phyloP scores from a whole-genome alignment of 2,329 filamentous ascomycete species.

The Ophiostoma piceae region DNA sequence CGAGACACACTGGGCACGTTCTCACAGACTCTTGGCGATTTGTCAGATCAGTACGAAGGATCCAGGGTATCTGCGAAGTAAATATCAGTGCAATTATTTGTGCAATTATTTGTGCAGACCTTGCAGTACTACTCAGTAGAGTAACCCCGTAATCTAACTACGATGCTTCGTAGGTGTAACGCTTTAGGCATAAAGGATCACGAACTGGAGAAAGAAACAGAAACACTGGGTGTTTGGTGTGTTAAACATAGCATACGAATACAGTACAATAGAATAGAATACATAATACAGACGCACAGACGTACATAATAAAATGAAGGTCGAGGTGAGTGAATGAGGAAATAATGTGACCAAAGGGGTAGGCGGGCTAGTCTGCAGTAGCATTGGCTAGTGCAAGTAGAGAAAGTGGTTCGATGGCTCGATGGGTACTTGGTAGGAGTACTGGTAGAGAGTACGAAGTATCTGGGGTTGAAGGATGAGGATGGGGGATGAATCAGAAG shows the following conservation, averaged over 20 bases:
- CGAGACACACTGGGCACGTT: not conserved
- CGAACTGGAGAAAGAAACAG: not conserved
- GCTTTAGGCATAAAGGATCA: no score
- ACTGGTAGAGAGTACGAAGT: no score
- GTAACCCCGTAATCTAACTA: not conserved
- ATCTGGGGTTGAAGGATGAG: no score
- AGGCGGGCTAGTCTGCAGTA: no score
- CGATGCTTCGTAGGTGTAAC: no score
- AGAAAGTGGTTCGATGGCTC: not conserved
- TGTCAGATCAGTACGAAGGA: not conserved
- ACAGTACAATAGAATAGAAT: no score
- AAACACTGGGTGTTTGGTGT: constrained; percentile 1
- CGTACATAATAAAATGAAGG: not conserved
- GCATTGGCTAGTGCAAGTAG: not conserved
- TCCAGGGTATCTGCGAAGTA: no score
- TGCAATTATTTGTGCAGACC: not conserved
- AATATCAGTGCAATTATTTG: not conserved
- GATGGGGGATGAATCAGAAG: no score
- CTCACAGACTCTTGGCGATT: not conserved
- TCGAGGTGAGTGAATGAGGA: not conserved
- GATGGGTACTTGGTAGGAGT: no score
- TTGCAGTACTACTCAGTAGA: not conserved
- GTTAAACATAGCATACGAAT: no score
- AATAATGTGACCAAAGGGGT: not conserved
- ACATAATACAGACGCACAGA: not conserved